Base-by-base conservation (phyloP, 139 green algal species). In the Picochlorum sp. region DNA sequence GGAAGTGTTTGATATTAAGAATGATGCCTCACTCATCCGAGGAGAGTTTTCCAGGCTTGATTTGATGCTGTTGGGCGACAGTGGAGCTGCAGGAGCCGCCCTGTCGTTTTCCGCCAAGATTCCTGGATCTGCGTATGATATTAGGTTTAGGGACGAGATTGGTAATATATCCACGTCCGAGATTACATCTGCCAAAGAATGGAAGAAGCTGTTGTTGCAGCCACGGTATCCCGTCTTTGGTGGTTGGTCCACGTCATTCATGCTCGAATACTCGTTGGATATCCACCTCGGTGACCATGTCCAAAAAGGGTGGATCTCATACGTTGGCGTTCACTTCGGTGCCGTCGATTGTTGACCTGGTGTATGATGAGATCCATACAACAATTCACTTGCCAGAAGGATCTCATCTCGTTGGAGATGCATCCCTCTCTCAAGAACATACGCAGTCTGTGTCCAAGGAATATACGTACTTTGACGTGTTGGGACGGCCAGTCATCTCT, bases 131-230 rank as follows among this genome's bases (percentile, higher is more conserved):
- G 86, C 86, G 0, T 60, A 78, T 62, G 72, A 68, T 0, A 60
- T 95, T 5, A 96, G 95, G 80, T 96, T 84, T 69, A 68, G 79
- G 5, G 89, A 96, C 62, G 77, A 82, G 23, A 96, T 96, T 49
- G 89, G 89, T 55, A 96, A 96, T 68, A 88, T 96, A 67, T 93
- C 83, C 37, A 86, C 81, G 37, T 89, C 85, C 6, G 37, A 11
- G 34, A 30, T 41, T 38, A 16, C 15, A 15, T 15, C 20, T 37
- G 21, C 45, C 28, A 62, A 7, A 21, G 49, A 57, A 8, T 18
- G 50, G 26, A 72, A 38, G 38, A 69, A n/a, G 69, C 88, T 50
- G 67, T 74, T 45, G 56, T 96, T 30, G 49, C 65, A 30, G 47
- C 84, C 86, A 49, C 74, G 90, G 21, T 96, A 88, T 74, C 90